Conservation (phyloP, 2,329 filamentous ascomycete genomes). For the Pseudogymnoascus pannorum region DNA sequence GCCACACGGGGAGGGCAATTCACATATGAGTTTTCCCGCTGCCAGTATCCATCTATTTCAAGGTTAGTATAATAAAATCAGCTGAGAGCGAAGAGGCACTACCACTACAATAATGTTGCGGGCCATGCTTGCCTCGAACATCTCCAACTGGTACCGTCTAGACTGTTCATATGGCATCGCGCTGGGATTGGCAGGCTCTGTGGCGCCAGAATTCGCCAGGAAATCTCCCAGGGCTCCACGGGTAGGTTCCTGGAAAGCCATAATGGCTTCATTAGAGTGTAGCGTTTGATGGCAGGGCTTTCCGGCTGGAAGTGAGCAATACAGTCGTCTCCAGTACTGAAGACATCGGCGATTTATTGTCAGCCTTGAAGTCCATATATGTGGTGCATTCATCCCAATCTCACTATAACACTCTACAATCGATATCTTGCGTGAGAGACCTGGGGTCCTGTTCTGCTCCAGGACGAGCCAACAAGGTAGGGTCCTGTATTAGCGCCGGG, state of each 20-base stretch:
- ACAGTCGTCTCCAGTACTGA: background rate
- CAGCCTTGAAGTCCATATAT: background rate
- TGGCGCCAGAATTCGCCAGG: background rate
- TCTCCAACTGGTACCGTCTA: slow-evolving; percentile 60
- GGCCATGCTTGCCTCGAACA: slow-evolving; percentile 62
- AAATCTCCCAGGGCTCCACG: background rate
- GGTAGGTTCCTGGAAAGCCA: background rate
- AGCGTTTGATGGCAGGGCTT: background rate
- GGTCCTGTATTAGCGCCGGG: background rate
- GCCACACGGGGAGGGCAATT: slow-evolving; percentile 23
- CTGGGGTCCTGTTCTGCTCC: background rate
- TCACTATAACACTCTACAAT: background rate
- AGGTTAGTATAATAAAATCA: background rate
- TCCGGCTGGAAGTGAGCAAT: background rate
- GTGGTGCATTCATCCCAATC: background rate
- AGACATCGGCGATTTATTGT: background rate
- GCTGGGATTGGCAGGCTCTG: background rate
- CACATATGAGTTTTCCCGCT: slow-evolving; percentile 75
- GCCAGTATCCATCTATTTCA: slow-evolving; percentile 67
- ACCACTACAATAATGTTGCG: slow-evolving; percentile 67
- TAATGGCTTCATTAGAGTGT: background rate
- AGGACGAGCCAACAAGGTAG: background rate
- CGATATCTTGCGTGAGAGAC: background rate
- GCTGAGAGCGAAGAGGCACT: slow-evolving; percentile 13
- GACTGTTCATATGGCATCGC: background rate